phyloP scores from a whole-genome alignment of 768 basidiomycete genomes.

The Suillus ampliporus region DNA sequence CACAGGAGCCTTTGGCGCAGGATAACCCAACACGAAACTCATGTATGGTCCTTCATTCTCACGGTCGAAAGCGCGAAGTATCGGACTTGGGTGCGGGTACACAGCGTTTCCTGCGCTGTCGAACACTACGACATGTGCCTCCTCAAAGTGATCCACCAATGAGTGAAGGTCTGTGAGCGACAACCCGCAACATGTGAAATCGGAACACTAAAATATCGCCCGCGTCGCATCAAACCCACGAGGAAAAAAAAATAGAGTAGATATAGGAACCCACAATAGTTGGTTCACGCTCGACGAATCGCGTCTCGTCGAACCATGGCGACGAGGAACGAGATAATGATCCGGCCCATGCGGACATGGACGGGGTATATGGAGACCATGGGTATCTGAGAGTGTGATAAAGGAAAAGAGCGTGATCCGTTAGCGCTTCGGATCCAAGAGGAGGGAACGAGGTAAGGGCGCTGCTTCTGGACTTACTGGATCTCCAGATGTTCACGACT shows the following conservation, averaged over 20 bases:
- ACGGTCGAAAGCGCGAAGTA: conserved; percentile 16
- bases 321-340: conserved; percentile 7
- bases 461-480: conserved; percentile 3
- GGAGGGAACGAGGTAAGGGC: not conserved
- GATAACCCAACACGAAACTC: conserved; percentile 45
- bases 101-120: conserved; percentile 37
- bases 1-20: conserved; percentile 4
- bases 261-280: conserved; percentile 23
- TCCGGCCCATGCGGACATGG: conserved; percentile 6
- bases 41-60: conserved; percentile 50
- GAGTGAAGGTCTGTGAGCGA: conserved; percentile 53
- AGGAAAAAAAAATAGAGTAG: not conserved
- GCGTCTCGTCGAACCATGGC: conserved; percentile 16
- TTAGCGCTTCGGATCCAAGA: not conserved
- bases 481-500: not conserved
- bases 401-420: not conserved
- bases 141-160: conserved; percentile 58
- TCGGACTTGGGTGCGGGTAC: conserved; percentile 28
- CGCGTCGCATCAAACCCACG: not conserved
- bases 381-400: conserved; percentile 3
- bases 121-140: conserved; percentile 43
- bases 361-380: conserved; percentile 7
- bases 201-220: conserved; percentile 37
- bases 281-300: conserved; percentile 21
- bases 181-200: conserved; percentile 56